Percentiles rank a stretch among this genome's conserved stretches.
Conservation (phyloP, 768 basidiomycete species). For the Leucosporidium creatinivorum region DNA sequence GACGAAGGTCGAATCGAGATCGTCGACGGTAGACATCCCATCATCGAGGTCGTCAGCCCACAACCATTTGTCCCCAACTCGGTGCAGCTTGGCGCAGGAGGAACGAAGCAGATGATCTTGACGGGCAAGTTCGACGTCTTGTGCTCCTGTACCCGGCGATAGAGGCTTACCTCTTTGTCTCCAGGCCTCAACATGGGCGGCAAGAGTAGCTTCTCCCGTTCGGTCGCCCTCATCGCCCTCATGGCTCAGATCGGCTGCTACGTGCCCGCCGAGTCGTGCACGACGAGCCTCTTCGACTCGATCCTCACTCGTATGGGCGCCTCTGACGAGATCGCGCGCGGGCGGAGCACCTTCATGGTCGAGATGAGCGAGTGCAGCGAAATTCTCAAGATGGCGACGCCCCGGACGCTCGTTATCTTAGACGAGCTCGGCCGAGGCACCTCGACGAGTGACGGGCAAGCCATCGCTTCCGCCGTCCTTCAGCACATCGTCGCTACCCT, state of each 20-base stretch:
- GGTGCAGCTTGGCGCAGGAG: conserved; percentile 54
- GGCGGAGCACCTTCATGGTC: conserved; percentile 91
- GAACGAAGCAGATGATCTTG: conserved; percentile 40
- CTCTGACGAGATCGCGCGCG: conserved; percentile 75
- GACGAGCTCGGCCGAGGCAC: conserved; percentile 83
- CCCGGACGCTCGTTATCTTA: conserved; percentile 74
- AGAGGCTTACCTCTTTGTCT: too few species aligned
- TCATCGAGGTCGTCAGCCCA: conserved; percentile 69
- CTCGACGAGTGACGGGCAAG: conserved; percentile 89
- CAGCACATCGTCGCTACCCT: conserved; percentile 57
- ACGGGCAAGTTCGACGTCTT: conserved; percentile 36
- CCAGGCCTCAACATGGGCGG: conserved; percentile 50
- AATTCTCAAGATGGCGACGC: conserved; percentile 61
- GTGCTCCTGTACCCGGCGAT: too few species aligned
- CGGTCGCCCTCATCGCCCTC: conserved; percentile 60
- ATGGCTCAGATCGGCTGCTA: conserved; percentile 65
- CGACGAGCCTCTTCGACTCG: conserved; percentile 70
- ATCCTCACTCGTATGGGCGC: conserved; percentile 67
- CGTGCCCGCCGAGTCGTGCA: conserved; percentile 71
- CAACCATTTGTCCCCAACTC: conserved; percentile 84
- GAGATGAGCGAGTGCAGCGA: conserved; percentile 91
- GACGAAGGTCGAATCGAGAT: conserved; percentile 62
- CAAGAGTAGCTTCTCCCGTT: conserved; percentile 75
- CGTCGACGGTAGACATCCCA: conserved; percentile 79
- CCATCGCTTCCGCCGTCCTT: conserved; percentile 74